These are phyloP conservation scores for Ambrosiella beaveri DNA, from an alignment of 2,329 filamentous ascomycete species.

Conservation along the genomic window DNA sequence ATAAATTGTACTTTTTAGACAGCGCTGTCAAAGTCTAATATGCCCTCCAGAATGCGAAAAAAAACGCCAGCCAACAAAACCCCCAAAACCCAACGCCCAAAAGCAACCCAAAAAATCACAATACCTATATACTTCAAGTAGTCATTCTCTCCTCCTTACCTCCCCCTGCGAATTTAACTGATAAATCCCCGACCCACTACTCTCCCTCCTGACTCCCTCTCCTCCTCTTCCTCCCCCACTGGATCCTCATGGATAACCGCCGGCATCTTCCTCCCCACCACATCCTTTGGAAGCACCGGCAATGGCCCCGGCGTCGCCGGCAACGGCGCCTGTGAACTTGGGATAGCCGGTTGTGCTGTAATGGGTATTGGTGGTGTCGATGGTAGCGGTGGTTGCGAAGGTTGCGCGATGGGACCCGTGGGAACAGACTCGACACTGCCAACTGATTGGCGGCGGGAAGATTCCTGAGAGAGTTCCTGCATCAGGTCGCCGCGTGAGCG, in stretches of 20 bases:
- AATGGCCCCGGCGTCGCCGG: background rate
- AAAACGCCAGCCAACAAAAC: background rate
- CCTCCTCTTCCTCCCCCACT: conserved; percentile 7
- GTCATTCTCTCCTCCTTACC: background rate
- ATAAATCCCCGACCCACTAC: conserved; percentile 6
- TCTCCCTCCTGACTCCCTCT: conserved; percentile 2
- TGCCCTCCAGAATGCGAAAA: no score
- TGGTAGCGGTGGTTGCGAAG: background rate
- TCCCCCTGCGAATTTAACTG: conserved; percentile 4
- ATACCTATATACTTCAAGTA: conserved; percentile 1
- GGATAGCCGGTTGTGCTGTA: background rate
- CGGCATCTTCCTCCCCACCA: background rate
- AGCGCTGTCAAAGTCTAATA: no score
- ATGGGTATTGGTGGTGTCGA: background rate
- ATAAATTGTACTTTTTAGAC: no score
- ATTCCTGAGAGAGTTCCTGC: conserved; percentile 7
- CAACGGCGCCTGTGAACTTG: background rate
- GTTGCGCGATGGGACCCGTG: background rate
- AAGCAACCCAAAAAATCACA: background rate
- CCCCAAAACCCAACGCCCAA: background rate
- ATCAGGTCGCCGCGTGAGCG: conserved; percentile 11
- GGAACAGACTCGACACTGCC: background rate
- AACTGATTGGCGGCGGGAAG: conserved; percentile 8
- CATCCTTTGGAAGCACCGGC: conserved; percentile 5
- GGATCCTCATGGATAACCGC: conserved; percentile 11